A percentile compares a stretch with the other conserved stretches of the same genome.
These are phyloP conservation scores for Gymnopilus junonius DNA, from an alignment of 768 basidiomycete genomes.

Conservation along the genomic window DNA sequence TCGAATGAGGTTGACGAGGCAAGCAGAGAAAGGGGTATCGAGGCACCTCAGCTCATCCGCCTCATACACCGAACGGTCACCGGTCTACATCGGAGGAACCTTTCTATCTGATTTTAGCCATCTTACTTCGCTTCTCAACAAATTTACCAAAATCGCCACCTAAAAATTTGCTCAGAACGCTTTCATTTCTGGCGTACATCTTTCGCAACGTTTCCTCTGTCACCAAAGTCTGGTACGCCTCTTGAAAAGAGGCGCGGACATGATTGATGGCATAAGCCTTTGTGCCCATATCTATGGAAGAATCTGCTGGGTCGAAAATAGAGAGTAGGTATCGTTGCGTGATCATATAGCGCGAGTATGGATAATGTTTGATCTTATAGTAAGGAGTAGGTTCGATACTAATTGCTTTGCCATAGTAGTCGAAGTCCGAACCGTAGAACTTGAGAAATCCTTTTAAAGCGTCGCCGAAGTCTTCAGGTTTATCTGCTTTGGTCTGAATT, in stretches of 20 bases:
- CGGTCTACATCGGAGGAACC: background rate
- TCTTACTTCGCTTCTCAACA: background rate
- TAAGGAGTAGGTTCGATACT: constrained; percentile 20
- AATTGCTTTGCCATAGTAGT: constrained; percentile 21
- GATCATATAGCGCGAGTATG: constrained; percentile 7
- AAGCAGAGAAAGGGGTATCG: too few relatives aligned
- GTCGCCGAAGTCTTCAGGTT: constrained; percentile 15
- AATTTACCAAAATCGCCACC: constrained; percentile 21
- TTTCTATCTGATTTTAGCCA: background rate
- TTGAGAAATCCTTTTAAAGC: constrained; percentile 25
- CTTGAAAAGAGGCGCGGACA: constrained; percentile 23
- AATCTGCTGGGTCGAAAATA: constrained; percentile 27
- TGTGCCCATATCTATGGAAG: constrained; percentile 23
- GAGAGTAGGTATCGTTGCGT: constrained; percentile 23
- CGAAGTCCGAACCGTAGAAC: constrained; percentile 29
- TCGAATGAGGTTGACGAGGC: too few relatives aligned
- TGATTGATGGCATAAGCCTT: constrained; percentile 33
- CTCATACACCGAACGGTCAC: too few relatives aligned
- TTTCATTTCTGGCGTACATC: background rate
- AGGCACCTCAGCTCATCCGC: too few relatives aligned
- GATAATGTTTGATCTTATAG: constrained; percentile 13
- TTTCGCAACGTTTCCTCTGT: background rate
- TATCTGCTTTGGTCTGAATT: background rate
- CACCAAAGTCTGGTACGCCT: constrained; percentile 18
- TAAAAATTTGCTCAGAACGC: constrained; percentile 13